Evolutionary conservation across 257 asterid genomes (phyloP), one percentile per base, ranked within the genome.

Genomic region (Knoxia roxburghii): DNA sequence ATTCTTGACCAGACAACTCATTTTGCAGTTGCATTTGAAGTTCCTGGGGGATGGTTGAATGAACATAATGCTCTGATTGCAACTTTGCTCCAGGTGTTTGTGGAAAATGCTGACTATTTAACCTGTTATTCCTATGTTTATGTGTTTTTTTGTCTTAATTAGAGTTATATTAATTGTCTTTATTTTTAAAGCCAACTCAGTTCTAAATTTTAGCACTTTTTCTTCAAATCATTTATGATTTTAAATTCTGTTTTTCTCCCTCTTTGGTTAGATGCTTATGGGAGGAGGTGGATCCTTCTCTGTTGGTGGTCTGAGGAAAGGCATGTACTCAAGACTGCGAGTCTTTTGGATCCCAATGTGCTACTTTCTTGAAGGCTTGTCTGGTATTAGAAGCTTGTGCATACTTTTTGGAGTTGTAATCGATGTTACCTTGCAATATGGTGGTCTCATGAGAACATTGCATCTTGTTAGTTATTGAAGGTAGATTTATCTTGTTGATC

Each of bases 241-340:
- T n/a, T n/a, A n/a, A n/a, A n/a, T n/a, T n/a, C n/a, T n/a, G n/a
- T n/a, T n/a, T n/a, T n/a, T n/a, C n/a, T n/a, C n/a, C n/a, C n/a
- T n/a, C n/a, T n/a, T n/a, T 50, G n/a, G n/a, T n/a, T 75, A 91
- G 97, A 85, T 88, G 96, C 95, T 91, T 55, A 86, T 91, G 97
- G 97, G 97, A 52, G 97, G 97, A 74, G 97, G 97, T 58, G 97
- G 97, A 65, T 91, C 97, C 40, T 91, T 91, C 84, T 88, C 96
- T 26, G 91, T 95, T 67, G 97, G 97, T 52, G 97, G 97, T 79
- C 97, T 95, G 77, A 96, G 96, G 72, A 91, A 91, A 80, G 97
- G 97, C 72, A 91, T 91, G 97, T 83, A 88, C 80, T 91, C 97
- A 41, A 86, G 97, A 84, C 82, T 91, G 97, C 88, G 77, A 86